Evolutionary conservation across 768 basidiomycete species (phyloP), one percentile per base, ranked within the genome.

Genomic region (Kwoniella sp.): DNA sequence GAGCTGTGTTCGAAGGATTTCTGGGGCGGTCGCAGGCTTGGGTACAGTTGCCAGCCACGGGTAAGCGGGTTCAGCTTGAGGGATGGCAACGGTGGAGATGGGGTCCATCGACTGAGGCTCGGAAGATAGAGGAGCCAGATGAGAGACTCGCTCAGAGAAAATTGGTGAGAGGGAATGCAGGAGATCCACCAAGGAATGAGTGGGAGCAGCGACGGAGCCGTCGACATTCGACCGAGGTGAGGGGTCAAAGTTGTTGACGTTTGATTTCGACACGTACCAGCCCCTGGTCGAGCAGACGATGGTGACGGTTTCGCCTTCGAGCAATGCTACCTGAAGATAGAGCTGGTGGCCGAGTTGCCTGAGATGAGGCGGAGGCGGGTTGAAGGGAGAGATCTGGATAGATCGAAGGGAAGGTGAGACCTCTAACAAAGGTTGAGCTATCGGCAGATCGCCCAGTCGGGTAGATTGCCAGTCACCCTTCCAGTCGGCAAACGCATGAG

Each of bases 321-420:
- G 75, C 4, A 81, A 78, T 50, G 78, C 73, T 47, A 82, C 68
- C 48, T 76, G 79, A 53, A 84, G 76, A 70, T 84, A 84, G 58
- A 83, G 71, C 63, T 82, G 78, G 65, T 84, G 83, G 17, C 83
- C 83, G 23, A 75, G 68, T 54, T 82, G 74, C 15, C 82, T 80
- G 22, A 79, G 77, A 38, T 82, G 78, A 29, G 82, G 80, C 15
- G 83, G 77, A 9, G 83, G 83, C 17, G 83, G 83, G 72, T 82
- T 83, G 81, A 83, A 84, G 9, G 82, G 80, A 15, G 82, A 82
- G 48, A 84, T 64, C 52, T 75, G 72, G 38, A 83, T 70, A 1
- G 75, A 67, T 63, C 76, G 79, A 47, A 83, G 55, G 57, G 78
- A 77, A 1, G 79, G 65, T 25, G 66, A 51, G 26, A 71, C 68